Evolutionary conservation across 2,329 filamentous ascomycete genomes (phyloP).

Genomic region (Cadophora gregata): DNA sequence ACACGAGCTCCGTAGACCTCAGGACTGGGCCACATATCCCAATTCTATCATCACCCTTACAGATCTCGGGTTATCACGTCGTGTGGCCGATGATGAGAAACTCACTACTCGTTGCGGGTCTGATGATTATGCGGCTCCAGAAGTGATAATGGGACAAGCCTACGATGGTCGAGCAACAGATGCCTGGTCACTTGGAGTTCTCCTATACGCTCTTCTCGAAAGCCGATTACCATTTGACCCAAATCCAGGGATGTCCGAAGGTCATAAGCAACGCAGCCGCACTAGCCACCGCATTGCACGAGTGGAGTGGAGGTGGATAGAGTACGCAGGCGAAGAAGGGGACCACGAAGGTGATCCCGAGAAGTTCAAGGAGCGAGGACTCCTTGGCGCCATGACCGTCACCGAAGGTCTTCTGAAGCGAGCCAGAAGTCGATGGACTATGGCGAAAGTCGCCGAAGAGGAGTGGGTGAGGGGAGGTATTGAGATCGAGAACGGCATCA

Average conservation of each 20-base stretch:
- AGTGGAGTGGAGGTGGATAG: conserved; percentile 94
- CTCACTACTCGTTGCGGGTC: conserved; percentile 94
- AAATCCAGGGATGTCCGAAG: conserved; percentile 78
- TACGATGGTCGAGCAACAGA: conserved; percentile 94
- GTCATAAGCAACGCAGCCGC: conserved; percentile 76
- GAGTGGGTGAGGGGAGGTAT: conserved; percentile 82
- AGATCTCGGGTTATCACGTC: conserved; percentile 87
- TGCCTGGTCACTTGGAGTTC: conserved; percentile 92
- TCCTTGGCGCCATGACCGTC: conserved; percentile 78
- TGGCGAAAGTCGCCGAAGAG: conserved; percentile 74
- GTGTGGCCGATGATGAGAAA: conserved; percentile 83
- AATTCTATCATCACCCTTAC: conserved; percentile 87
- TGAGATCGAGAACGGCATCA: conserved; percentile 65
- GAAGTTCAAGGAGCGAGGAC: conserved; percentile 66
- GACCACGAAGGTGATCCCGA: conserved; percentile 76
- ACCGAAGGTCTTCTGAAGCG: conserved; percentile 87
- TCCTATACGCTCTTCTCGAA: conserved; percentile 93
- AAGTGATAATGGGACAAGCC: conserved; percentile 92
- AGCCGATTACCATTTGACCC: conserved; percentile 93
- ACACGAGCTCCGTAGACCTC: conserved; percentile 66
- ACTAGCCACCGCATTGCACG: conserved; percentile 94
- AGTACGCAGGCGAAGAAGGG: conserved; percentile 82
- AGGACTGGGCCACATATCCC: conserved; percentile 77
- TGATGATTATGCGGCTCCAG: conserved; percentile 95
- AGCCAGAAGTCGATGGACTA: conserved; percentile 75